These are phyloP conservation scores for Aaosphaeria arxii DNA, from an alignment of 2,329 filamentous ascomycete species.

Conservation along the genomic window DNA sequence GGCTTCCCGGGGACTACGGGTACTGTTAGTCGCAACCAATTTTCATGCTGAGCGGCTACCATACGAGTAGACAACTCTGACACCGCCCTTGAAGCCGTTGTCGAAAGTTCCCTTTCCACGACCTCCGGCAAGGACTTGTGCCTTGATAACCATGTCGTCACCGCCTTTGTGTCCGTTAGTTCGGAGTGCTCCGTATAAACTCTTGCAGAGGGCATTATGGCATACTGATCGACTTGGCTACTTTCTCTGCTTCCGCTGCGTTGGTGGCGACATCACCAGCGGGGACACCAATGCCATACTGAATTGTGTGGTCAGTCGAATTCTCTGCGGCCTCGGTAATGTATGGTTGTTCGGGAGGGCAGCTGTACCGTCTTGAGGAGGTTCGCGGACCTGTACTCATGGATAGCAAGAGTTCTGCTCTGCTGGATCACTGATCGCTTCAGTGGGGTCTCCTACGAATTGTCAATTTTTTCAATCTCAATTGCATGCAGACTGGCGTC, in stretches of 20 bases:
- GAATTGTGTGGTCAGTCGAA: conserved; percentile 21
- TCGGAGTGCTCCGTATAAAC: neutral
- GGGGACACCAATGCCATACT: conserved; percentile 95
- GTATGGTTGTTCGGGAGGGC: conserved; percentile 1
- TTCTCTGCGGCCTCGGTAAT: neutral
- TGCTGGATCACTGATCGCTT: conserved; percentile 67
- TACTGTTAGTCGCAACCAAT: neutral
- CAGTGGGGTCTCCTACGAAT: conserved; percentile 54
- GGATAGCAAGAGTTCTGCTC: conserved; percentile 86
- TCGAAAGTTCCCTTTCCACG: conserved; percentile 97
- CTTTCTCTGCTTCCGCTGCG: conserved; percentile 81
- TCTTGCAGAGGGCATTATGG: neutral
- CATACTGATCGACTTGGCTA: conserved; percentile 84
- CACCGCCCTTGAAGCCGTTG: conserved; percentile 98
- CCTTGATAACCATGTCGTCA: conserved; percentile 99
- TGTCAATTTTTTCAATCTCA: conserved; percentile 20
- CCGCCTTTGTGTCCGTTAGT: conserved; percentile 46
- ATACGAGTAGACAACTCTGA: conserved; percentile 95
- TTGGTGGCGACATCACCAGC: conserved; percentile 82
- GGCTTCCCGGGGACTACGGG: conserved; percentile 71
- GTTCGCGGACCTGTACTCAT: conserved; percentile 96
- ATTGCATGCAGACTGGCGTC: conserved; percentile 25
- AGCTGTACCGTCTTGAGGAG: conserved; percentile 66
- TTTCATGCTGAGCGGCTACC: conserved; percentile 52
- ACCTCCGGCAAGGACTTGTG: conserved; percentile 95